Base-by-base conservation (phyloP, 352 stramenopile species). In the Globisporangium splendens region DNA sequence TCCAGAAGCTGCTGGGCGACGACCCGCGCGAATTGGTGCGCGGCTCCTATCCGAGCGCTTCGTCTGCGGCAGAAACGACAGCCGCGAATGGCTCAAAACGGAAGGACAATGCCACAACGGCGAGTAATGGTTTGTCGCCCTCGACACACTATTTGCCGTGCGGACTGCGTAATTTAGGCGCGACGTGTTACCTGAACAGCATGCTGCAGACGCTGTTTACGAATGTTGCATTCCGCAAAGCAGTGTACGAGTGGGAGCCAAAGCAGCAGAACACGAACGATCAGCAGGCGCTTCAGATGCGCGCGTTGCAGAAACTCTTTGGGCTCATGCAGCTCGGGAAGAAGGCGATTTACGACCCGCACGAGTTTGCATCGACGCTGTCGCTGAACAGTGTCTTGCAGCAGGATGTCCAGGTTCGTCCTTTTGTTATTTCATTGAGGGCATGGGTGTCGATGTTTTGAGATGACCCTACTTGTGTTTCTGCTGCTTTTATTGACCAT, bases 161-260 rank as follows among this genome's bases (percentile, higher is more conserved):
- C 17, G 84, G 86, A 21, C 73, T 96, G 67, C 77, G 84, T 22
- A 96, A 96, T 66, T 64, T 96, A 1, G 86, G 86, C 0, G 86
- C 86, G n/a, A 96, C 86, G 22, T 96, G 86, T 60, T 96, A 96
- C 62, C 56, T 96, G 33, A 93, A 93, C 68, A 94, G 84, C 52
- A 91, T 96, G 82, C 70, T 96, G 24, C 86, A 96, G 68, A 86
- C 75, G 43, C 56, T 96, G 28, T 96, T 91, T 63, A 78, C 83
- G 33, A 91, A 86, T 38, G 43, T 77, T 13, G 60, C 70, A 31
- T 91, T 96, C 65, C 81, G 88, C 20, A 65, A 77, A 6, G 82
- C 82, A 0, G 80, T 95, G 46, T 94, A 90, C 59, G 70, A 88
- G 46, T 95, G 86, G 86, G 68, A 83, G 55, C 84, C 86, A 8